Evolutionary conservation across 2,329 filamentous ascomycete genomes (phyloP), one percentile per base, ranked within the genome.

Genomic region (Pestalotiopsis sp.): DNA sequence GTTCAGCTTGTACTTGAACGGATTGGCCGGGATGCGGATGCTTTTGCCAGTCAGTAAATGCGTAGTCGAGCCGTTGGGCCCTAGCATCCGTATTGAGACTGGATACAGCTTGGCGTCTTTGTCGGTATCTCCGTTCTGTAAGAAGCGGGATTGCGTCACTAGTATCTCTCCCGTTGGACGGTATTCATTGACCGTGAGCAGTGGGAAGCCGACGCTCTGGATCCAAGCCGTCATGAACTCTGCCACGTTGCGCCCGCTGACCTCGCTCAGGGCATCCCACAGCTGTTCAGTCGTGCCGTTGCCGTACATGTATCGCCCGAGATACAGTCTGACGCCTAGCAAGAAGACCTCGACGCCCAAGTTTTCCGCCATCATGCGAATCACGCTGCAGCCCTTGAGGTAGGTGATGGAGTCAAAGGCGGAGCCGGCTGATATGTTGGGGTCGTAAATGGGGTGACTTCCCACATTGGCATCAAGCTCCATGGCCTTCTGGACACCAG

Each of bases 391-490:
- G 14, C 90, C 91, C 80, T 93, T 93, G 48, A 88, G 88, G 79
- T 93, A 92, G 3, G 90, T 91, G 68, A 92, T 93, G 55, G 88
- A 88, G 75, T 92, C 90, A 74, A 92, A 93, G 77, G 92, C 90
- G 77, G 92, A 89, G 71, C 90, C 88, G 24, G 89, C 89, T 63
- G 88, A 87, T 81, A 91, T 90, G 68, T 92, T 89, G 2, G 89
- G 89, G 2, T 91, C 89, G 76, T 92, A 89, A 70, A 92, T 91
- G 5, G 90, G 89, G 77, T 92, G 90, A 70, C 88, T 91, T 81
- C 88, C 91, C 71, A 89, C 85, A 59, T 92, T 80, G 5, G 89
- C 89, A 77, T 92, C 90, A 13, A 92, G 83, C 35, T 86, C 86
- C 58, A 92, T 82, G 11, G 62, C 68, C 10, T 39, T 35, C 20